Evolutionary conservation across 176 grass and related monocot genomes (phyloP).

Genomic region (Pontederia paniculata): DNA sequence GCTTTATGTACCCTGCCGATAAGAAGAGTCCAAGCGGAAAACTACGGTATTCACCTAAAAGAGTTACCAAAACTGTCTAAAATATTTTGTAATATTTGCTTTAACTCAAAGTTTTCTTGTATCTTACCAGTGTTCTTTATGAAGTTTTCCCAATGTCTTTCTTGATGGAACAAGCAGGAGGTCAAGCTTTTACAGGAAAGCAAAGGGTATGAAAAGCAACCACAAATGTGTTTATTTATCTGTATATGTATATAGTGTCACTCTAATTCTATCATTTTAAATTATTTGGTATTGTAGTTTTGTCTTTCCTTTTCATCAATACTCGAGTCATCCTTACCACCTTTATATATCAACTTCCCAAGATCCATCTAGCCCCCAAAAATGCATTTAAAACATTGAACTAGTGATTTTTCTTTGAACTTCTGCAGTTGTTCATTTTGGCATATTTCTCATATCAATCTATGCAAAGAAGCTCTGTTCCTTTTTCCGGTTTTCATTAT

Average conservation of each 20-base stretch:
- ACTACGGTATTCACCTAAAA: conserved; percentile 42
- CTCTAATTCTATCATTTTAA: too few relatives aligned
- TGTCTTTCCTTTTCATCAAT: too few relatives aligned
- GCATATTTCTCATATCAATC: background rate
- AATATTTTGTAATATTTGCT: background rate
- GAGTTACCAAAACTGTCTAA: background rate
- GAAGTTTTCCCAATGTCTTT: conserved; percentile 99
- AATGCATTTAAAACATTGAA: too few relatives aligned
- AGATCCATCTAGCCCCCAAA: too few relatives aligned
- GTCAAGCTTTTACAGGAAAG: conserved; percentile 87
- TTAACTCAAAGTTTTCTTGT: background rate
- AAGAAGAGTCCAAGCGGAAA: conserved; percentile 83
- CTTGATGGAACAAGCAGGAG: conserved; percentile 92
- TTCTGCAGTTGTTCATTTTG: background rate
- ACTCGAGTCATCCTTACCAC: background rate
- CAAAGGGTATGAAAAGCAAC: conserved; percentile 40
- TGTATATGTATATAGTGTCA: background rate
- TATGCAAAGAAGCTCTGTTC: background rate
- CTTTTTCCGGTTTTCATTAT: too few relatives aligned
- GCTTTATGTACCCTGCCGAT: conserved; percentile 96
- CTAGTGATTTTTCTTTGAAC: background rate
- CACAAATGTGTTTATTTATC: background rate
- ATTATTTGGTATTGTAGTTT: background rate
- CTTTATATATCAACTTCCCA: background rate
- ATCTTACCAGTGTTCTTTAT: conserved; percentile 67